These are phyloP conservation scores for Grigorovia transvaalensis DNA, from an alignment of 805 yeast species.

Conservation along the genomic window DNA sequence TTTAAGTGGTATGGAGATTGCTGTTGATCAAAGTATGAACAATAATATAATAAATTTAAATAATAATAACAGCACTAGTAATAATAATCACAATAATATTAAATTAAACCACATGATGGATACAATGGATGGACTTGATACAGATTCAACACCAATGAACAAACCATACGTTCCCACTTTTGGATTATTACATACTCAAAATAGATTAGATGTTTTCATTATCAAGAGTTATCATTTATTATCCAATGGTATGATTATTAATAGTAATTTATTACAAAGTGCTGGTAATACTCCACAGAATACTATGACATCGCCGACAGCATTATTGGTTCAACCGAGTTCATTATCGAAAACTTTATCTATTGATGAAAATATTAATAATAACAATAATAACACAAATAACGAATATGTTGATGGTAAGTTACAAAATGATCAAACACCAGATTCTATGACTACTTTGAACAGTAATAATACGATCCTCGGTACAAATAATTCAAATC, in stretches of 20 bases:
- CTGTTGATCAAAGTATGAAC: neutral
- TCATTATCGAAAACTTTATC: constrained; percentile 1
- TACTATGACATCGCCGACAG: constrained; percentile 15
- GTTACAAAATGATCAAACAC: constrained; percentile 1
- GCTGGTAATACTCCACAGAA: constrained; percentile 19
- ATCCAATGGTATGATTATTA: constrained; percentile 13
- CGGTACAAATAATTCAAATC: constrained; percentile 6
- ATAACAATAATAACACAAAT: neutral
- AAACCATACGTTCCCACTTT: constrained; percentile 1
- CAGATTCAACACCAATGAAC: constrained; percentile 13
- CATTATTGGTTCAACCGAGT: constrained; percentile 3
- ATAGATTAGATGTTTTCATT: constrained; percentile 20
- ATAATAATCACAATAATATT: neutral
- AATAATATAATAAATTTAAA: neutral
- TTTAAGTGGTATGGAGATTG: neutral
- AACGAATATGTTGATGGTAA: neutral
- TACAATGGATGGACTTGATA: neutral
- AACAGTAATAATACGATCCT: constrained; percentile 1
- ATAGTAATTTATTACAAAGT: constrained; percentile 11
- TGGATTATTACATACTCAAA: constrained; percentile 15
- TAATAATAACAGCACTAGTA: neutral
- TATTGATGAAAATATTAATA: neutral
- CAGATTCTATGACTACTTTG: constrained; percentile 1
- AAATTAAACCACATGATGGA: neutral
- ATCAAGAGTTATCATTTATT: constrained; percentile 18